phyloP scores from a whole-genome alignment of 225 moss, liverwort and hornwort species.

The Physcomitrellopsis africana region DNA sequence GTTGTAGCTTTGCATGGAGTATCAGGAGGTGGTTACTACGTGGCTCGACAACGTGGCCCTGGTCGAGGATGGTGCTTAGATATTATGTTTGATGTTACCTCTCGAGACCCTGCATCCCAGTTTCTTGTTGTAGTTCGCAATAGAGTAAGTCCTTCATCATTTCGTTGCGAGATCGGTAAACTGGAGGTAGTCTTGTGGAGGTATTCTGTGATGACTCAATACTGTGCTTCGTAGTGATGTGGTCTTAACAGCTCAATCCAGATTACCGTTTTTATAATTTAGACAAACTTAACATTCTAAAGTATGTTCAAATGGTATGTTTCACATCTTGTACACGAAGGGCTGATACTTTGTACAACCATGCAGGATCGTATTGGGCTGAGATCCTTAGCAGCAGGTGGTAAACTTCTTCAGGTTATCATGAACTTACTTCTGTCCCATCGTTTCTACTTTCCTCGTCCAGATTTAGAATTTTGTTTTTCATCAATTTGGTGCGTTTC shows the following conservation, averaged over 20 bases:
- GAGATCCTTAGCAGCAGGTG: conserved; percentile 93
- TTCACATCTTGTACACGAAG: too few species aligned
- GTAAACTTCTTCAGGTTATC: conserved; percentile 84
- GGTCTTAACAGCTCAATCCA: too few species aligned
- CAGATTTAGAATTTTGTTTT: too few species aligned
- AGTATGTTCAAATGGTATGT: too few species aligned
- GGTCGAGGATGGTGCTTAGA: conserved; percentile 56
- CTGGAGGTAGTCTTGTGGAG: too few species aligned
- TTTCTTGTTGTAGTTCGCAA: conserved; percentile 94
- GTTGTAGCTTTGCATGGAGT: conserved; percentile 54
- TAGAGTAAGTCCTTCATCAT: conserved; percentile 54
- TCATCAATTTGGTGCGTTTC: too few species aligned
- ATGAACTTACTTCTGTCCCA: neutral
- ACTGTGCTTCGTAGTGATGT: too few species aligned
- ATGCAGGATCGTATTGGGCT: conserved; percentile 94
- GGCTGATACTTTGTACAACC: too few species aligned
- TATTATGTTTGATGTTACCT: conserved; percentile 71
- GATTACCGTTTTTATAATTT: too few species aligned
- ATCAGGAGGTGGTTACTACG: conserved; percentile 54
- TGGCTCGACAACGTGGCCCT: conserved; percentile 56
- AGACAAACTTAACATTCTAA: too few species aligned
- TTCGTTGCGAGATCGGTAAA: neutral
- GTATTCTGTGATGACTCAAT: too few species aligned
- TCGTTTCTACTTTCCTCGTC: too few species aligned
- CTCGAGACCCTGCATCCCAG: conserved; percentile 92